Evolutionary conservation across 2,329 filamentous ascomycete species (phyloP), one percentile per base, ranked within the genome.

Genomic region (Drechslerella coelobrocha): DNA sequence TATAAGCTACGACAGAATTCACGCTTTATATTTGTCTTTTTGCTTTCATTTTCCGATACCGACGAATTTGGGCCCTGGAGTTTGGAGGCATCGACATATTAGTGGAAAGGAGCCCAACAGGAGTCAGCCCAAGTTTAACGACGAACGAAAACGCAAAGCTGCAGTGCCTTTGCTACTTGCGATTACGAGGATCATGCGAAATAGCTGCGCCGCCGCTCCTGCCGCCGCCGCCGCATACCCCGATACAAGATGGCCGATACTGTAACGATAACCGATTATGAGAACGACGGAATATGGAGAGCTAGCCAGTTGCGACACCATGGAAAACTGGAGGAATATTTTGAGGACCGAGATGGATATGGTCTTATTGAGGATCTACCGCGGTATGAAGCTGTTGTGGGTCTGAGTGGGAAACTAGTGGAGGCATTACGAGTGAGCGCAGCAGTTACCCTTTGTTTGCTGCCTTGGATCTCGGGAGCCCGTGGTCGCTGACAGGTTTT

Each of bases 171-270:
- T 17, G 24, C 14, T 23, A 53, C 21, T 39, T 39, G 23, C 39
- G 7, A 50, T 27, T 37, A 55, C 61, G 52, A 50, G 59, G 59
- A 69, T 57, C 57, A 69, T 69, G 66, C 66, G 53, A 55, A 17
- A 24, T 47, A 71, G 57, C 53, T 60, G 52, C 48, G 59, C 59
- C 34, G 47, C 61, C 50, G 37, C 48, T 55, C 41, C 10, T 19
- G 41, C 41, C 41, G 47, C 47, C 14, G 53, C 48, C 53, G 66
- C 59, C 59, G 66, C 66, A 71, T 71, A 71, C 29, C 59, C 66
- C 45, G 66, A 71, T 55, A 62, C 59, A 71, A 52, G 59, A 71
- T 71, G 66, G 66, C 66, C 59, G 53, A 63, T 71, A 63, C 63
- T 54, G 59, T 71, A 71, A 71, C 66, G 39, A 59, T 34, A 48